phyloP scores from a whole-genome alignment of 202 grass and related monocot genomes.

The Digitaria exilis region DNA sequence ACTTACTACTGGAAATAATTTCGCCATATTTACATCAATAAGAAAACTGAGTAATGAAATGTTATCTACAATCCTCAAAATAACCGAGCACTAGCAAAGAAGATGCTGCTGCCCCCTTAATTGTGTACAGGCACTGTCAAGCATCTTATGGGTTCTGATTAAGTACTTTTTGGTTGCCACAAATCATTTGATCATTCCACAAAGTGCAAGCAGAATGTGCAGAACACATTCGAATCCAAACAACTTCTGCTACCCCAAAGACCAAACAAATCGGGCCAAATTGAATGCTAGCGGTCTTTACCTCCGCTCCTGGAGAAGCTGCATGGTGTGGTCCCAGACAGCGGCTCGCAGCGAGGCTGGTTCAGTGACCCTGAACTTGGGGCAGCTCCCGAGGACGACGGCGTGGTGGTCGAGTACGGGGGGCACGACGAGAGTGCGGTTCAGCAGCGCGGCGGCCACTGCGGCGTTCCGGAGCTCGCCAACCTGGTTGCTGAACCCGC shows the following conservation, averaged over 20 bases:
- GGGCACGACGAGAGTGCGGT: conserved; percentile 85
- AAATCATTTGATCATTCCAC: not conserved
- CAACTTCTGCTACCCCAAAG: not conserved
- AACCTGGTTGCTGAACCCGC: conserved; percentile 95
- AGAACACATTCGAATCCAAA: not conserved
- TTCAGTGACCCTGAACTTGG: conserved; percentile 88
- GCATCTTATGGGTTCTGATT: not conserved
- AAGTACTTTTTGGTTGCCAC: not conserved
- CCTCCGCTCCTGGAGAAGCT: conserved; percentile 76
- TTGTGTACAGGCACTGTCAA: not conserved
- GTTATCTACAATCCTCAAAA: not conserved
- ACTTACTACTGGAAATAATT: not conserved
- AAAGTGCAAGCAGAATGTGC: not conserved
- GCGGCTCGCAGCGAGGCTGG: conserved; percentile 58
- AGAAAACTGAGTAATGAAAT: not conserved
- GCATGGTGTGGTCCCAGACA: conserved; percentile 86
- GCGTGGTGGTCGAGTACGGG: conserved; percentile 94
- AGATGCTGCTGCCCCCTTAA: not conserved
- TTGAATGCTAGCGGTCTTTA: not conserved
- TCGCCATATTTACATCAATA: not conserved
- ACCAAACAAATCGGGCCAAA: not conserved
- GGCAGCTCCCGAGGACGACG: conserved; percentile 89
- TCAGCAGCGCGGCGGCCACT: conserved; percentile 73
- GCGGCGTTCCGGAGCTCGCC: conserved; percentile 81
- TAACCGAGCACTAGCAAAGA: not conserved